Evolutionary conservation across 2,329 filamentous ascomycete genomes (phyloP), one percentile per base, ranked within the genome.

Genomic region (Talaromyces marneffei): DNA sequence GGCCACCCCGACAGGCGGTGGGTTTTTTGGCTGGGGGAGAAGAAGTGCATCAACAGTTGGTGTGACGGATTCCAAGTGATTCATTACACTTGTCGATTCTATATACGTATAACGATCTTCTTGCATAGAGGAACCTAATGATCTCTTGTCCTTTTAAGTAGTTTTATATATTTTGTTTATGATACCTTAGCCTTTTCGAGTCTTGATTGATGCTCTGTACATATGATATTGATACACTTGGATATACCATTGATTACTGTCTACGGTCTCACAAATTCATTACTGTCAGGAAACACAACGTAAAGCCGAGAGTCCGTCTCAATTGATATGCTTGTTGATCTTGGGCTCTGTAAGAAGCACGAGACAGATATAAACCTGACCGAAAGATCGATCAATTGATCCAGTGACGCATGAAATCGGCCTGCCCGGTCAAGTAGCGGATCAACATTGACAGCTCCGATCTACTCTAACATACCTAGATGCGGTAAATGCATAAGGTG

Each of bases 1-100:
- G 48, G n/a, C 50, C 2, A 44, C 54, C n/a, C 48, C 60, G 18
- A 59, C 40, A 2, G 63, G 62, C n/a, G 62, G 60, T 14, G 60
- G 60, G 12, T 64, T 64, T 39, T 63, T 62, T 55, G 63, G 63
- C 40, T 64, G 63, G 63, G 63, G 63, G 18, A 62, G 61, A 50
- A 39, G 63, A 48, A 64, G 60, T 37, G 52, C 61, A 5, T 64
- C 63, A 14, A 62, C 63, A 10, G 60, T 29, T 27, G 60, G 57
- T 39, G 42, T 61, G 20, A 57, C 33, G 12, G 63, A 64, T 50
- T 50, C 62, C 20, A 64, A 64, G 27, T 64, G 39, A 64, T 56
- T 60, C 9, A 27, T n/a, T 29, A 48, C 29, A 37, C 40, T 54
- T 42, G 27, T 29, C 35, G 14, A 23, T 29, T 48, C 10, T 50